phyloP scores from a whole-genome alignment of 345 rosid species.

The Cardamine chenopodiifolia region DNA sequence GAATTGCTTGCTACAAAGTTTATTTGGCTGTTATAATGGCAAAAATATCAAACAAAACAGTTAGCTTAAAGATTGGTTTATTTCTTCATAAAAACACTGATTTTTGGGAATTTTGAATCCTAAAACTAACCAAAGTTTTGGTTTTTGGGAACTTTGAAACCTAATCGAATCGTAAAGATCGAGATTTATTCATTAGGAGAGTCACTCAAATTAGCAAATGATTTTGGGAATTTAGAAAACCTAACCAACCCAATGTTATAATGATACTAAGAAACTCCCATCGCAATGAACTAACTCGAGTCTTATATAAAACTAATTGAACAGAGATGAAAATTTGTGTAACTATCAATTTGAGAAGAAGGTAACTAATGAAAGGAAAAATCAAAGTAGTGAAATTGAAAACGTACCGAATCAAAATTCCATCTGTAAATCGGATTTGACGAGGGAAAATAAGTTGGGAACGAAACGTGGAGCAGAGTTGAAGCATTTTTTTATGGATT shows the following conservation, averaged over 20 bases:
- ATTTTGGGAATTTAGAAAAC: not conserved
- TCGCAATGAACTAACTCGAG: not conserved
- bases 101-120: not conserved
- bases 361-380: not conserved
- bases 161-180: not conserved
- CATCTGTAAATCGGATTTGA: slow-evolving; percentile 28
- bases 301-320: not conserved
- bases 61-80: not conserved
- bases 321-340: not conserved
- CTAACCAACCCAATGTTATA: not conserved
- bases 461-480: slow-evolving; percentile 46
- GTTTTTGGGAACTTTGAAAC: not conserved
- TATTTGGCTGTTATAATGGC: slow-evolving; percentile 26
- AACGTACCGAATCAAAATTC: slow-evolving; percentile 25
- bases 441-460: slow-evolving; percentile 32
- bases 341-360: not conserved
- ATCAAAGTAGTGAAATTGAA: slow-evolving; percentile 10
- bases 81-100: not conserved
- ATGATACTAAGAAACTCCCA: not conserved
- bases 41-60: not conserved
- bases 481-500: slow-evolving; percentile 38
- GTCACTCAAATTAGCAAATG: not conserved
- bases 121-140: not conserved
- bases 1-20: slow-evolving; percentile 28
- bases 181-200: not conserved